Conservation (phyloP, 176 grass and related monocot species). For the Carex littledalei region DNA sequence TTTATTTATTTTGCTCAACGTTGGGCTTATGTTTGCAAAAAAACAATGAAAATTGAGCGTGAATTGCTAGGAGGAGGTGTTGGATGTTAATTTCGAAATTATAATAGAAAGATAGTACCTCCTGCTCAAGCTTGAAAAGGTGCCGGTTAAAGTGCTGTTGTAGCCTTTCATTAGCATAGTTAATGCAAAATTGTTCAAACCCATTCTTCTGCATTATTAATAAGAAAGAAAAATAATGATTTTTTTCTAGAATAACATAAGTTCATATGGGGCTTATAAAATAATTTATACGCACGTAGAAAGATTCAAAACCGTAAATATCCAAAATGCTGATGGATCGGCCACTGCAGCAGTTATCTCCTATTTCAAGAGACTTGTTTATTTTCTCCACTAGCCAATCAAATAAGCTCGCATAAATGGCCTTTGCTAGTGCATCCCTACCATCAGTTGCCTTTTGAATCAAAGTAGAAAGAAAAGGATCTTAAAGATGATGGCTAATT, state of each 20-base stretch:
- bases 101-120: conserved; percentile 40
- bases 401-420: conserved; percentile 84
- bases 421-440: conserved; percentile 94
- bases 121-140: conserved; percentile 90
- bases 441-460: conserved; percentile 59
- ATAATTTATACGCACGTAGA: conserved; percentile 52
- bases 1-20: background rate
- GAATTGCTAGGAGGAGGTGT: background rate
- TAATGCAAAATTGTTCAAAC: conserved; percentile 98
- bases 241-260: conserved; percentile 6
- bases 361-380: conserved; percentile 61
- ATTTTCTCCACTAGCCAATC: conserved; percentile 87
- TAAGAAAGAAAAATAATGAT: conserved; percentile 18
- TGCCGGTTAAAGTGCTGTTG: conserved; percentile 96
- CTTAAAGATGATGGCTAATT: conserved; percentile 15
- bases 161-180: conserved; percentile 96
- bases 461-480: conserved; percentile 16
- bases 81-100: conserved; percentile 5
- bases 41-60: background rate
- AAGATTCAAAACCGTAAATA: conserved; percentile 98
- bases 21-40: background rate
- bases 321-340: conserved; percentile 98
- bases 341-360: conserved; percentile 36
- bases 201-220: conserved; percentile 77
- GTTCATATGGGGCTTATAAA: conserved; percentile 19